Evolutionary conservation across 1,284 basidiomycete genomes (phyloP), one percentile per base, ranked within the genome.

Genomic region (Wallemia hederae): DNA sequence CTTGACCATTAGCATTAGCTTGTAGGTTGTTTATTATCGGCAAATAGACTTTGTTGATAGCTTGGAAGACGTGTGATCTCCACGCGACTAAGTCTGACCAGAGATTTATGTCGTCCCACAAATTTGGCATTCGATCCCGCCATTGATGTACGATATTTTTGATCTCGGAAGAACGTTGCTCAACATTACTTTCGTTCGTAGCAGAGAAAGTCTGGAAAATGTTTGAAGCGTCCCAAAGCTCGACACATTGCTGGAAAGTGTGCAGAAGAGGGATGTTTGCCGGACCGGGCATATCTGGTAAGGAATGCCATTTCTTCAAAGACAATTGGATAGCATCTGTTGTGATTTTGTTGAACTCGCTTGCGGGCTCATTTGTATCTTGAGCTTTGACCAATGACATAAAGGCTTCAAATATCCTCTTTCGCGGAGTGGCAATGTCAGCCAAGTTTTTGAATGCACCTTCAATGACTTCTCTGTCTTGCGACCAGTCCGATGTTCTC

Each of bases 31-130:
- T 73, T 63, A 92, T 88, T 61, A 98, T 78, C 5, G 94, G 94
- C 59, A 98, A 81, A 66, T 98, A 99, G 0, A 86, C 81, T 69
- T 87, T 87, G 70, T 98, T 99, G 73, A 99, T 94, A n/a, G 89
- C 85, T 65, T 84, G 79, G 71, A 81, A 81, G 63, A 81, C 77
- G 66, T 80, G 96, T 72, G 97, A 91, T 61, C 94, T 77, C 94
- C 94, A 98, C 19, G 91, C 90, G 7, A 98, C 88, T 14, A 99
- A 76, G 70, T 99, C 94, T 65, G 87, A 91, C 94, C 94, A 99
- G 61, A 96, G 85, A 66, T 86, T 91, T 72, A 99, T 97, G 70
- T 98, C 94, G 69, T 99, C 94, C 72, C 89, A 89, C 63, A 85
- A 76, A 70, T 97, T 96, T 1, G 94, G 94, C 25, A 99, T 75